Evolutionary conservation across 1,284 basidiomycete species (phyloP).

Genomic region (Polyporus tsugae): DNA sequence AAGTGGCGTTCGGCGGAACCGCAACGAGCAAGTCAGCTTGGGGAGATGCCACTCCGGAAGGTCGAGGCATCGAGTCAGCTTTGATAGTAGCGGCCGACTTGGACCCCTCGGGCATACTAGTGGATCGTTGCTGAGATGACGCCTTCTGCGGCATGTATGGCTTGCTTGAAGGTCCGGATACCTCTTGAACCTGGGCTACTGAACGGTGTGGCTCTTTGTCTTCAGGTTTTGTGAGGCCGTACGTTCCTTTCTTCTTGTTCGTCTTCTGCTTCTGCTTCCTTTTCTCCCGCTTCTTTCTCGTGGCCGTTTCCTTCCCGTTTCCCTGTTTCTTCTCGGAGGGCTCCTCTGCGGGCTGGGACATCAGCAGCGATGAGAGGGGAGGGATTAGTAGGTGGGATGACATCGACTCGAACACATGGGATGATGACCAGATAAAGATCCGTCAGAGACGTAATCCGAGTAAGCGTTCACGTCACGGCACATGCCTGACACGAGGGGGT

Average conservation of each 20-base stretch:
- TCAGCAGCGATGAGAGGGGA: neutral
- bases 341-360: neutral
- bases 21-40: neutral
- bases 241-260: neutral
- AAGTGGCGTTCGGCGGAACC: neutral
- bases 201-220: neutral
- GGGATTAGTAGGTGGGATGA: neutral
- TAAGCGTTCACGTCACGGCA: neutral
- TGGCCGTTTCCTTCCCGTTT: neutral
- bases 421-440: neutral
- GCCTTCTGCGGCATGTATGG: neutral
- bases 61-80: neutral
- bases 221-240: neutral
- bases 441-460: neutral
- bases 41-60: neutral
- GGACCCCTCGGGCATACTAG: neutral
- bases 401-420: neutral
- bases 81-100: neutral
- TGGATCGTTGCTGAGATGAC: neutral
- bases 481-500: neutral
- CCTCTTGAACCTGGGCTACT: neutral
- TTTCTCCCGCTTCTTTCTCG: neutral
- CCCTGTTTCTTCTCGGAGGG: neutral
- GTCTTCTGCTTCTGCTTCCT: neutral
- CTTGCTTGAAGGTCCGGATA: neutral